These are phyloP conservation scores for Tetracladium setigerum DNA, from an alignment of 495 filamentous ascomycete species.

Conservation along the genomic window DNA sequence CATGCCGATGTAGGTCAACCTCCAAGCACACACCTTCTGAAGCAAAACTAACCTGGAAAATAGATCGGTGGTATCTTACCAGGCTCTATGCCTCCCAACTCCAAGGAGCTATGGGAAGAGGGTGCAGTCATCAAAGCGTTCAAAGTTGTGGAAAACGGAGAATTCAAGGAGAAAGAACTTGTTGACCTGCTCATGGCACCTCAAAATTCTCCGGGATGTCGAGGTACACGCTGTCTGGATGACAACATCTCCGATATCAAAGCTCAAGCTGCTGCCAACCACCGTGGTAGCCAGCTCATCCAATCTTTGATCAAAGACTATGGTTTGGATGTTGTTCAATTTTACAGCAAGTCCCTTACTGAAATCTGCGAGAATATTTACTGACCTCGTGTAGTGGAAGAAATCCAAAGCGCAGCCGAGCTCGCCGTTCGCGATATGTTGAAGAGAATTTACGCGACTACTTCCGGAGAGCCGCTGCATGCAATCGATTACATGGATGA, in stretches of 20 bases:
- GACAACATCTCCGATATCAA: constrained; percentile 28
- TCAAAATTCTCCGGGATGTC: constrained; percentile 22
- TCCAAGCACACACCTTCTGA: too few species aligned
- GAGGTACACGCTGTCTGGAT: constrained; percentile 23
- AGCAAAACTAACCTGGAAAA: too few species aligned
- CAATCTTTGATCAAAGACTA: constrained; percentile 22
- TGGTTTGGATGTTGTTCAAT: constrained; percentile 19
- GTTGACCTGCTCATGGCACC: constrained; percentile 21
- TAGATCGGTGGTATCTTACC: constrained; percentile 25
- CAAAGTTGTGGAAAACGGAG: constrained; percentile 21
- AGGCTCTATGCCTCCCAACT: constrained; percentile 24
- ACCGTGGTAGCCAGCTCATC: constrained; percentile 22
- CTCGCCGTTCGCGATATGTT: constrained; percentile 21
- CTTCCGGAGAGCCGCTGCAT: constrained; percentile 10
- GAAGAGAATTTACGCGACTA: constrained; percentile 5
- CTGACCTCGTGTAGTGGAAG: too few species aligned
- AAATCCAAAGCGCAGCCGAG: constrained; percentile 25
- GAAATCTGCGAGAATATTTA: too few species aligned
- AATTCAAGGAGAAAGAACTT: constrained; percentile 24
- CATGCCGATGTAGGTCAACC: too few species aligned
- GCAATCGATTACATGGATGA: constrained; percentile 28
- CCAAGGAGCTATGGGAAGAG: constrained; percentile 24
- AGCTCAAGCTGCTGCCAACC: constrained; percentile 26
- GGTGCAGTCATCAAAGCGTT: constrained; percentile 24
- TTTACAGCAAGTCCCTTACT: constrained; percentile 28